Evolutionary conservation across 176 grass and related monocot species (phyloP), one percentile per base, ranked within the genome.

Genomic region (Tillandsia fasciculata): DNA sequence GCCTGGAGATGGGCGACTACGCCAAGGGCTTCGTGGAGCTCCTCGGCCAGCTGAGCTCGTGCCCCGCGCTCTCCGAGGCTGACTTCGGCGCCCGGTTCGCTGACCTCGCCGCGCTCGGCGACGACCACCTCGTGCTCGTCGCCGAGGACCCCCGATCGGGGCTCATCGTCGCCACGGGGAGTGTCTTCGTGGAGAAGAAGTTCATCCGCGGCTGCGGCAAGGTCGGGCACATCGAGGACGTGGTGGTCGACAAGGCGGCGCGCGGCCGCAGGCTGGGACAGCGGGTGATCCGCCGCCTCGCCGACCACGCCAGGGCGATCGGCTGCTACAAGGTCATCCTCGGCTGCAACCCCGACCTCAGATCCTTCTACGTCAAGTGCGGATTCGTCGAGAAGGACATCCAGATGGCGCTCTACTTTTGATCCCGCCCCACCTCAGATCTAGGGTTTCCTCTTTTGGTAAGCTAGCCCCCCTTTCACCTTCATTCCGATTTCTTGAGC

Each of bases 311-410:
- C 57, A 85, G 71, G 81, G 89, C 61, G 13, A 73, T 77, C 1
- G 84, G 89, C 11, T 97, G 89, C 79, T 92, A 90, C 74, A 97
- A 92, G 84, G 89, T 90, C 68, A 97, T 97, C 67, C 86, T 97
- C 15, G 93, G 92, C 56, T 92, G 93, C 81, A 83, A 78, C 11
- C 67, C 76, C 12, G 89, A 92, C 74, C 81, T 89, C 24, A 76
- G 79, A 47, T 65, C 78, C 29, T 97, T 90, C 79, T 92, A 97
- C 47, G 74, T 81, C 53, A 90, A 85, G 51, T 92, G 93, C 20
- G 93, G 89, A 14, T 97, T 92, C 65, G 66, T 79, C 10, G 84
- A 92, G 84, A 97, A 90, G 79, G 79, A 86, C 52, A 79, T 97
- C 72, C 93, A 97, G 86, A 90, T 97, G 93, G 79, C 86, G 12